Conservation (phyloP, 352 stramenopile species). For the Globisporangium paroecandrum region DNA sequence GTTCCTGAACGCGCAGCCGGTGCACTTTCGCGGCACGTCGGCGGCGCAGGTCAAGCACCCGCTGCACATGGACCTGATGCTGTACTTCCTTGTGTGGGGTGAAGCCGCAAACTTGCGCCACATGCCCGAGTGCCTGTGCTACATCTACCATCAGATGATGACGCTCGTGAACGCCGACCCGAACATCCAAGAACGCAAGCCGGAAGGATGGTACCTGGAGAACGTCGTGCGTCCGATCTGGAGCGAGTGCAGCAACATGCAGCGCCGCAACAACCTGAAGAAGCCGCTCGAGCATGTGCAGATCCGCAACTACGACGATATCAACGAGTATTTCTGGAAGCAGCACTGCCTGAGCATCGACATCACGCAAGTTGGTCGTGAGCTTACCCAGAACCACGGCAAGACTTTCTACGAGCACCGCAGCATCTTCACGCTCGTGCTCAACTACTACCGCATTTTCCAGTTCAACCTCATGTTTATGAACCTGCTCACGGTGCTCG, state of each 20-base stretch:
- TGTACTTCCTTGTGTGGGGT: slow-evolving; percentile 97
- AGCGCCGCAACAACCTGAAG: slow-evolving; percentile 51
- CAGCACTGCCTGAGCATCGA: slow-evolving; percentile 55
- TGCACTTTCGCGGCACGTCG: slow-evolving; percentile 54
- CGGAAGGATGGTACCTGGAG: slow-evolving; percentile 56
- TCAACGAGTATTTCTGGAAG: slow-evolving; percentile 85
- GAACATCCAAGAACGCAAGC: slow-evolving; percentile 33
- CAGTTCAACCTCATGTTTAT: slow-evolving; percentile 82
- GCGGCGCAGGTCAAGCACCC: slow-evolving; percentile 24
- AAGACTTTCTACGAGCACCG: slow-evolving; percentile 84
- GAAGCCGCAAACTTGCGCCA: slow-evolving; percentile 95
- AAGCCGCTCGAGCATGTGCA: slow-evolving; percentile 71
- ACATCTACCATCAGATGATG: slow-evolving; percentile 93
- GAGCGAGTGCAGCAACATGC: slow-evolving; percentile 72
- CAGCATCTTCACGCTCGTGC: slow-evolving; percentile 59
- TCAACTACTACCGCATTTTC: slow-evolving; percentile 84
- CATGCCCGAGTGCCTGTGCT: slow-evolving; percentile 97
- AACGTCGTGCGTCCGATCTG: slow-evolving; percentile 64
- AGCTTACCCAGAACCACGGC: slow-evolving; percentile 55
- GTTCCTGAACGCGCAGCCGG: slow-evolving; percentile 60
- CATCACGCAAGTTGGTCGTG: slow-evolving; percentile 37
- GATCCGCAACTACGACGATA: slow-evolving; percentile 80
- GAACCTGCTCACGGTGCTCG: slow-evolving; percentile 43
- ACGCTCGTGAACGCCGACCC: slow-evolving; percentile 46
- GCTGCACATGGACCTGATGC: slow-evolving; percentile 90